Evolutionary conservation across 176 grass and related monocot genomes (phyloP), one percentile per base, ranked within the genome.

Genomic region (Cenchrus fungigraminus): DNA sequence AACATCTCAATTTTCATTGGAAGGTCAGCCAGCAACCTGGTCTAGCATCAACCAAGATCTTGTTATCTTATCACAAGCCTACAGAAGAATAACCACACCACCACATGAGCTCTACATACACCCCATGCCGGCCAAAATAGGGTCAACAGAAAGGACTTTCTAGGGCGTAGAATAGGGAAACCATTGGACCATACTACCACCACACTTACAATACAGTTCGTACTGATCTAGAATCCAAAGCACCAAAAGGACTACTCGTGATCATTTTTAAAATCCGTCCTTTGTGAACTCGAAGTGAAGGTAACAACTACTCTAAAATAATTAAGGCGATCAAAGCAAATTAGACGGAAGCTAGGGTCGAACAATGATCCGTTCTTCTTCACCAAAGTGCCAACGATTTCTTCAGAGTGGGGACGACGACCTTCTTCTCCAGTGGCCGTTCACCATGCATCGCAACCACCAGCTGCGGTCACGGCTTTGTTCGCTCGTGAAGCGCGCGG

Each of bases 131-230:
- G 25, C 25, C 49, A 53, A 74, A 55, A 56, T 29, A 75, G 28
- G 25, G 25, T 74, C 49, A 79, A 76, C 13, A 66, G 5, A 29
- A 63, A 17, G 12, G 46, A 56, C 47, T 31, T 65, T 80, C 12
- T 53, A 54, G 51, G 51, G 8, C n/a, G 6, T 68, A 66, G 42
- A 76, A 52, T 59, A 55, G 70, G 78, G 34, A 40, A 59, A 7
- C 17, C 76, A 58, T 28, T 87, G 84, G 71, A 77, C 86, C 79
- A 82, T 81, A 12, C 25, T 55, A 73, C 7, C 5, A 22, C 32
- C 5, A 22, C 32, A 12, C 47, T 43, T 42, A 69, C 12, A 83
- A 50, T 52, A 72, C 46, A 71, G 3, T 29, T 79, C 51, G 20
- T 79, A 47, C 84, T 59, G 61, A 60, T 28, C 59, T 1, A 16